These are phyloP conservation scores for Citrullus colocynthis DNA, from an alignment of 306 rosid genomes.

Conservation along the genomic window DNA sequence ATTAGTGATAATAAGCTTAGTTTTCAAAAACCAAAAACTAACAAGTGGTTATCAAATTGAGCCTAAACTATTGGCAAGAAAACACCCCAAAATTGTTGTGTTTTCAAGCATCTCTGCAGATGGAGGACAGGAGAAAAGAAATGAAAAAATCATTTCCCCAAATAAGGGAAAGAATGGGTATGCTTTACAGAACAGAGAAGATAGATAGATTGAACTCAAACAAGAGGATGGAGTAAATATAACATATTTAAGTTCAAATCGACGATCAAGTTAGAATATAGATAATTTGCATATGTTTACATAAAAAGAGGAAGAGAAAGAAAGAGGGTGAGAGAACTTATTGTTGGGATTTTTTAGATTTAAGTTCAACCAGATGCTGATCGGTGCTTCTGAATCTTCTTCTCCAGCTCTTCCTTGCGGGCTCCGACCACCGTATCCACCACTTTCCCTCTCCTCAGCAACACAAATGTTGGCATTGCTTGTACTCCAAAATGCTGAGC, in stretches of 20 bases:
- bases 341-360: background rate
- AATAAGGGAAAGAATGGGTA: background rate
- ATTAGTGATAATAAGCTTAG: too few relatives aligned
- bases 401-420: conserved; percentile 66
- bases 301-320: background rate
- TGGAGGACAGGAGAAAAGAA: background rate
- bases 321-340: background rate
- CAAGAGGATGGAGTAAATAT: background rate
- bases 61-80: background rate
- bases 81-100: background rate
- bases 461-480: conserved; percentile 86
- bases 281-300: background rate
- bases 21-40: too few relatives aligned
- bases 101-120: background rate
- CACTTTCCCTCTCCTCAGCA: conserved; percentile 58
- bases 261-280: background rate
- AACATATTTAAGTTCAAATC: background rate
- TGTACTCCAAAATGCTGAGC: conserved; percentile 49
- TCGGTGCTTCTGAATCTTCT: conserved; percentile 33
- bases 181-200: background rate
- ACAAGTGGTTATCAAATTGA: too few relatives aligned
- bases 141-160: background rate
- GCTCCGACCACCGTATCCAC: conserved; percentile 58
- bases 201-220: background rate
- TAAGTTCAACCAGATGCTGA: background rate